Evolutionary conservation across 2,329 filamentous ascomycete genomes (phyloP), one percentile per base, ranked within the genome.

Genomic region (Aspergillus versicolor): DNA sequence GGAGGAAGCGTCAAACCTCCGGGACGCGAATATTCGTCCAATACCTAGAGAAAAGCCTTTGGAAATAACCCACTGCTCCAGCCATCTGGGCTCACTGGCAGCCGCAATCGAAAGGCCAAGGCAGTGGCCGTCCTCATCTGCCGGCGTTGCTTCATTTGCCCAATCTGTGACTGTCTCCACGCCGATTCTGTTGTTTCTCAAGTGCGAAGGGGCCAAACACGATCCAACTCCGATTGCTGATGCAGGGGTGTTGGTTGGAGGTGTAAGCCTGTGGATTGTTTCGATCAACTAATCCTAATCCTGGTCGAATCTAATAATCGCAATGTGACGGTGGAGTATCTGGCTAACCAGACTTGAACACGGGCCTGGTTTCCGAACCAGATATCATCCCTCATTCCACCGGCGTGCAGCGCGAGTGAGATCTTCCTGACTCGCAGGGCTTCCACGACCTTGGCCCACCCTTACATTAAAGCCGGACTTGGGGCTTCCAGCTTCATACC

Each of bases 401-500:
- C 5, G 15, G n/a, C 4, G 15, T 34, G 24, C 51, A 40, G n/a
- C 30, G 34, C 44, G 37, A 49, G n/a, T 11, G 2, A 3, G 41
- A n/a, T 7, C 30, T 45, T 38, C 15, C 11, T 52, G 48, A 37
- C 41, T 42, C 48, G 48, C 41, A 22, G n/a, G 13, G 32, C n/a
- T 52, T 15, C 24, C 40, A 42, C n/a, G 27, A 38, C 27, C 37
- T 50, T 27, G 53, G 53, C 27, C 30, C 41, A 56, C 40, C n/a
- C 24, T 45, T 12, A 27, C 27, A 46, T 41, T n/a, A 12, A 53
- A 15, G 32, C 51, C 51, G 43, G 43, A 12, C 17, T 47, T 43
- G 52, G 48, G 48, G 54, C 48, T 52, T 42, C 34, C 15, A 37
- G 42, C 13, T 17, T 46, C 42, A 27, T 30, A 24, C 54, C 48